Conservation (phyloP, 352 stramenopile species). For the Globisporangium polare region DNA sequence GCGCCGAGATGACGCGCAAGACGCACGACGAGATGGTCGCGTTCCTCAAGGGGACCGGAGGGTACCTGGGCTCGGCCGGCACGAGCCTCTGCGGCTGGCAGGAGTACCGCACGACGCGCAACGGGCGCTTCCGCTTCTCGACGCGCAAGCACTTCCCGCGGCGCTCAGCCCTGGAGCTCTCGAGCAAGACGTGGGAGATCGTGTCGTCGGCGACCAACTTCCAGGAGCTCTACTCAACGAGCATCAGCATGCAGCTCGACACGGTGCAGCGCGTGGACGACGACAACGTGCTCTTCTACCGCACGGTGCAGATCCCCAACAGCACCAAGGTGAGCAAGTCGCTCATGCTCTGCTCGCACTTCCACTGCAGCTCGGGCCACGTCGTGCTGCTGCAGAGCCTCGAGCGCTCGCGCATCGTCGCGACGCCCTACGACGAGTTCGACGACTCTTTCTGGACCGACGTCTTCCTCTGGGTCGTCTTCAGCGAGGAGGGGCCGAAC, state of each 20-base stretch:
- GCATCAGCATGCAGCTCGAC: constrained; percentile 31
- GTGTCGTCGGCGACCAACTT: constrained; percentile 20
- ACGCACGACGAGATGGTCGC: constrained; percentile 40
- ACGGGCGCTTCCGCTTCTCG: constrained; percentile 13
- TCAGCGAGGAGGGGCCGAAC: constrained; percentile 3
- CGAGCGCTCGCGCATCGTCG: background rate
- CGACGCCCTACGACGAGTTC: background rate
- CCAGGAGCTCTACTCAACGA: constrained; percentile 33
- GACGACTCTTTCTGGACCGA: constrained; percentile 14
- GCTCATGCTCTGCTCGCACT: constrained; percentile 10
- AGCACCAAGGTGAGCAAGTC: constrained; percentile 15
- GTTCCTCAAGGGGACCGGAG: constrained; percentile 36
- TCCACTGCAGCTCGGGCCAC: background rate
- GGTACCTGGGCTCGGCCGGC: constrained; percentile 8
- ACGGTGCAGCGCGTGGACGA: constrained; percentile 15
- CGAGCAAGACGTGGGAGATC: constrained; percentile 30
- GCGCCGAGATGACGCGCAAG: constrained; percentile 32
- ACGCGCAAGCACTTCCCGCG: constrained; percentile 19
- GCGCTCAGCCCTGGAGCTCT: constrained; percentile 20
- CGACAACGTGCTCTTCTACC: constrained; percentile 17
- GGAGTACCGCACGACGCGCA: constrained; percentile 10
- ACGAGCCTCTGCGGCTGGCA: constrained; percentile 12
- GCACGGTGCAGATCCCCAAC: constrained; percentile 13
- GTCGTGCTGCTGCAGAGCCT: constrained; percentile 11
- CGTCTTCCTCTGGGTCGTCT: constrained; percentile 14